These are phyloP conservation scores for Lyophyllum shimeji DNA, from an alignment of 768 basidiomycete genomes.

Conservation along the genomic window DNA sequence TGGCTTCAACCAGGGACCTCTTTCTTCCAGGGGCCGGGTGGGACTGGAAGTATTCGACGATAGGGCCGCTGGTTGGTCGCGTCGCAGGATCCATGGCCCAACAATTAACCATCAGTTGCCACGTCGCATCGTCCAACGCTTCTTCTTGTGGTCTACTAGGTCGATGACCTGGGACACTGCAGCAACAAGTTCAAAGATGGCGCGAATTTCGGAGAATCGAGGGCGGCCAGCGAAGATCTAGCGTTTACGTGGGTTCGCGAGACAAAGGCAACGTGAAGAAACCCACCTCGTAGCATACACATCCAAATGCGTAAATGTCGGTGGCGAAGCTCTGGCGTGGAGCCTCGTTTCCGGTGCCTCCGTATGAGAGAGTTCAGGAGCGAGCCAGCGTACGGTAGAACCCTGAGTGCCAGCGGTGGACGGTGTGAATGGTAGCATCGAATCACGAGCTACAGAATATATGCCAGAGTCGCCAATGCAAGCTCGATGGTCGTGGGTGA, in stretches of 20 bases:
- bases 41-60: background rate
- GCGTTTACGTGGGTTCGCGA: background rate
- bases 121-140: conserved; percentile 1
- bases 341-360: background rate
- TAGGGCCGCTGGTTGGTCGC: background rate
- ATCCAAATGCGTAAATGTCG: conserved; percentile 10
- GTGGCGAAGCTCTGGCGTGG: conserved; percentile 8
- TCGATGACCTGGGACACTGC: background rate
- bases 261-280: background rate
- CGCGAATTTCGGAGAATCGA: conserved; percentile 3
- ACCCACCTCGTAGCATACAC: background rate
- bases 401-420: conserved; percentile 1
- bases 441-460: conserved; percentile 2
- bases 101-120: conserved; percentile 9
- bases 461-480: conserved; percentile 17
- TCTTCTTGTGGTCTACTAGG: background rate
- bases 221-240: conserved; percentile 10
- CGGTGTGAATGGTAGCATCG: conserved; percentile 7
- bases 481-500: conserved; percentile 7
- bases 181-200: conserved; percentile 2
- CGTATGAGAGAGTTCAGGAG: conserved; percentile 9
- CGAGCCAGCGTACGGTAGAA: conserved; percentile 8
- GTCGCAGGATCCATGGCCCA: background rate
- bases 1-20: background rate
- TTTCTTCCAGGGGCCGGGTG: background rate